A percentile compares a stretch with the other conserved stretches of the same genome.
Conservation (phyloP, 2,329 filamentous ascomycete species). For the Aspergillus spinulosporus region DNA sequence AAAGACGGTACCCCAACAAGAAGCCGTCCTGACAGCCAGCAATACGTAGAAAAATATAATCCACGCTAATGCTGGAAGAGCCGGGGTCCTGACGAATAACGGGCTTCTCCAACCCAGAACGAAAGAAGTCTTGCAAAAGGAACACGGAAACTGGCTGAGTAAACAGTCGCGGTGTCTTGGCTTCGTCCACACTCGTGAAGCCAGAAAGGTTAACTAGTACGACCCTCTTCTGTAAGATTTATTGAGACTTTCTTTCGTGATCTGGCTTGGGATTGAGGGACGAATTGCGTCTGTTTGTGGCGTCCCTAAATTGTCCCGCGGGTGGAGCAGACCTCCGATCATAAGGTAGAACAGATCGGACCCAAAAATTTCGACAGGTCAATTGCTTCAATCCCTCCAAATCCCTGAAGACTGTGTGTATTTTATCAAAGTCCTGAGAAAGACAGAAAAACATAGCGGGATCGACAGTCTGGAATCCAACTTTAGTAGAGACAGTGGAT, state of each 20-base stretch:
- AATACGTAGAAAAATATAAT: constrained; percentile 5
- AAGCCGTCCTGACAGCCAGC: constrained; percentile 4
- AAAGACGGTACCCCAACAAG: constrained; percentile 1
- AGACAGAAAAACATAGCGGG: background rate
- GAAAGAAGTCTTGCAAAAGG: background rate
- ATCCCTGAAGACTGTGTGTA: background rate
- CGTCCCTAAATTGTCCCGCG: constrained; percentile 5
- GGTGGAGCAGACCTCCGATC: constrained; percentile 8
- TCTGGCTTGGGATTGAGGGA: background rate
- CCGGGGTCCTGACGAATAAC: constrained; percentile 11
- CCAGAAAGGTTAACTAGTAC: background rate
- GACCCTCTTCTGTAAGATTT: background rate
- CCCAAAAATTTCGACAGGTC: background rate
- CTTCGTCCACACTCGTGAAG: background rate
- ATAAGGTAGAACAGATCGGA: constrained; percentile 11
- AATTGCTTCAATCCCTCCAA: background rate
- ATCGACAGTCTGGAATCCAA: background rate
- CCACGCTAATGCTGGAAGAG: constrained; percentile 6
- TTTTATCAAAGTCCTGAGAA: background rate
- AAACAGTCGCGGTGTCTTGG: background rate
- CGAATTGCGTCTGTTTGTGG: constrained; percentile 8
- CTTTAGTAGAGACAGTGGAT: background rate
- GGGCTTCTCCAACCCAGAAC: background rate
- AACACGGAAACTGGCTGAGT: background rate
- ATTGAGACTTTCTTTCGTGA: background rate